A percentile compares a stretch with the other conserved stretches of the same genome.
These are phyloP conservation scores for Wickerhamomyces xylosicus DNA, from an alignment of 805 yeast species.

Conservation along the genomic window DNA sequence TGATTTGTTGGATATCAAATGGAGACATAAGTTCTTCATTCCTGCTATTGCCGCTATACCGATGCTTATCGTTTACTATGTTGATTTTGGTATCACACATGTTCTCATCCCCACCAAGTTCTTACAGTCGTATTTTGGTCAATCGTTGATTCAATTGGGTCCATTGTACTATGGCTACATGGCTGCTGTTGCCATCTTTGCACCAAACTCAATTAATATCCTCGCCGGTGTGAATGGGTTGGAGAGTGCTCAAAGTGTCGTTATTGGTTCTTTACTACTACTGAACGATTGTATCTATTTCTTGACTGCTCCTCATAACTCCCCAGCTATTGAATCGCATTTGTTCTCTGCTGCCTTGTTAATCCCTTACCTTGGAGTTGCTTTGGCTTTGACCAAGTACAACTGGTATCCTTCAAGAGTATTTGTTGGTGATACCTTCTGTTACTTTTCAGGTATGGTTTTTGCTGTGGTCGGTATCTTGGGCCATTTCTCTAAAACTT, in stretches of 20 bases:
- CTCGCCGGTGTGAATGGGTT: constrained; percentile 94
- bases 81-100: constrained; percentile 87
- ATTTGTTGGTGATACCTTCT: constrained; percentile 96
- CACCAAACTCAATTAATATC: constrained; percentile 93
- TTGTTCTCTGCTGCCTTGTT: constrained; percentile 68
- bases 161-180: constrained; percentile 74
- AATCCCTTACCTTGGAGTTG: constrained; percentile 81
- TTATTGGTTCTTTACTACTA: constrained; percentile 60
- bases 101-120: constrained; percentile 67
- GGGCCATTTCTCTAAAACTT: constrained; percentile 93
- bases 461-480: constrained; percentile 93
- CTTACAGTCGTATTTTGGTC: constrained; percentile 30
- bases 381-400: constrained; percentile 61
- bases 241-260: constrained; percentile 90
- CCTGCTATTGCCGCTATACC: constrained; percentile 96
- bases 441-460: constrained; percentile 98
- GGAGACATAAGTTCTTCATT: constrained; percentile 94
- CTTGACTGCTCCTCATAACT: constrained; percentile 27
- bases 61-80: constrained; percentile 78
- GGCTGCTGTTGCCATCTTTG: constrained; percentile 85
- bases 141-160: constrained; percentile 59
- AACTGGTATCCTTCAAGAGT: constrained; percentile 91
- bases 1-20: constrained; percentile 88
- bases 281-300: constrained; percentile 71
- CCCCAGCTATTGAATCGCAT: constrained; percentile 71